These are phyloP conservation scores for Ustanciosporium gigantosporum DNA, from an alignment of 1,284 basidiomycete species.

Conservation along the genomic window DNA sequence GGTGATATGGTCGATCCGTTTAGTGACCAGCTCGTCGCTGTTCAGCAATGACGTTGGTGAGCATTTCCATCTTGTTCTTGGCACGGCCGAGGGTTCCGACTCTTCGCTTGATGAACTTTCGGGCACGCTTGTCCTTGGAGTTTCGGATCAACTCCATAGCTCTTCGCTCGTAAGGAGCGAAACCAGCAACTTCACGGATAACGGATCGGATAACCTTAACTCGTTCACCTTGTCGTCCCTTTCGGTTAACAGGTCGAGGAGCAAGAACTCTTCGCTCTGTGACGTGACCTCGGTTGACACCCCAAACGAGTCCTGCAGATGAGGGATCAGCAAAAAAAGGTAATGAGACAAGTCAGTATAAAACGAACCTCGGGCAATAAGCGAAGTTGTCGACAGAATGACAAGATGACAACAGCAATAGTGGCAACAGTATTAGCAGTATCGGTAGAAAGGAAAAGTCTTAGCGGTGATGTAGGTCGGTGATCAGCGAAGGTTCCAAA, in stretches of 20 bases:
- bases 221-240: constrained; percentile 77
- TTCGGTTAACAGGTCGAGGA: constrained; percentile 84
- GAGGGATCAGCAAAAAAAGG: too few relatives aligned
- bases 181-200: constrained; percentile 71
- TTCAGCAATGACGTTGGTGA: constrained; percentile 58
- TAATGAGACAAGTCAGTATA: background rate
- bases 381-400: too few relatives aligned
- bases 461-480: too few relatives aligned
- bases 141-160: constrained; percentile 99
- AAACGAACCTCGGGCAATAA: background rate
- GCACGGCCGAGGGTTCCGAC: constrained; percentile 59
- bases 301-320: constrained; percentile 91
- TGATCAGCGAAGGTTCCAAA: too few relatives aligned
- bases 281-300: constrained; percentile 89
- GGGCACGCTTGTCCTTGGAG: constrained; percentile 72
- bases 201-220: constrained; percentile 52
- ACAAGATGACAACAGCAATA: too few relatives aligned
- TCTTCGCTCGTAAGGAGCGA: constrained; percentile 96
- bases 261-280: constrained; percentile 83
- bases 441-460: too few relatives aligned
- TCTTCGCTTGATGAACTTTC: constrained; percentile 61
- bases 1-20: too few relatives aligned
- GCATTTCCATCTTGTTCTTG: constrained; percentile 59
- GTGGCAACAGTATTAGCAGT: too few relatives aligned
- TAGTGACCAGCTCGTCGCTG: constrained; percentile 59